Evolutionary conservation across 192 early-diverging fungal genomes (phyloP).

Genomic region (Entrophospora sp.): DNA sequence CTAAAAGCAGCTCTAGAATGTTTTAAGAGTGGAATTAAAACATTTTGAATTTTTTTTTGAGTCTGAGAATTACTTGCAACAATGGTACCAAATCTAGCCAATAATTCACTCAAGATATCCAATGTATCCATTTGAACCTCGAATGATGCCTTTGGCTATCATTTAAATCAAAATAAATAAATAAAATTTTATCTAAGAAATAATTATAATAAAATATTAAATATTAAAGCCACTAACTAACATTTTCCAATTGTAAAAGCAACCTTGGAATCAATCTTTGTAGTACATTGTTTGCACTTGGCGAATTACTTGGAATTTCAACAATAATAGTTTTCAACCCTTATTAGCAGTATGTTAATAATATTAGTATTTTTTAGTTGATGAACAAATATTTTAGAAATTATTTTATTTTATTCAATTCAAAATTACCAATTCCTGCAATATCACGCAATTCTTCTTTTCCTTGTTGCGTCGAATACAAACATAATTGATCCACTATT

Average conservation of each 20-base stretch:
- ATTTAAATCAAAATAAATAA: background rate
- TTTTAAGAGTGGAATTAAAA: conserved; percentile 56
- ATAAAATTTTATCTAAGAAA: too few relatives aligned
- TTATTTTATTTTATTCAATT: too few relatives aligned
- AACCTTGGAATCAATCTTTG: conserved; percentile 62
- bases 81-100: conserved; percentile 58
- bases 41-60: conserved; percentile 51
- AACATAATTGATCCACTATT: conserved; percentile 62
- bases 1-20: conserved; percentile 67
- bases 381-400: too few relatives aligned
- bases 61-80: conserved; percentile 37
- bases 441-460: conserved; percentile 72
- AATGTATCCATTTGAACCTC: conserved; percentile 60
- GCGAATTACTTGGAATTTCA: conserved; percentile 51
- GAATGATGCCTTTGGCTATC: conserved; percentile 36
- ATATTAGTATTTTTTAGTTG: too few relatives aligned
- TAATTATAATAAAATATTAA: too few relatives aligned
- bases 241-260: conserved; percentile 49
- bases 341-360: too few relatives aligned
- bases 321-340: conserved; percentile 67
- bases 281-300: conserved; percentile 43
- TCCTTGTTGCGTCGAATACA: conserved; percentile 42
- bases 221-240: conserved; percentile 25
- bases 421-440: conserved; percentile 73
- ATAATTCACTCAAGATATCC: conserved; percentile 66